Conservation (phyloP, 2,329 filamentous ascomycete genomes). For the Parascedosporium putredinis region DNA sequence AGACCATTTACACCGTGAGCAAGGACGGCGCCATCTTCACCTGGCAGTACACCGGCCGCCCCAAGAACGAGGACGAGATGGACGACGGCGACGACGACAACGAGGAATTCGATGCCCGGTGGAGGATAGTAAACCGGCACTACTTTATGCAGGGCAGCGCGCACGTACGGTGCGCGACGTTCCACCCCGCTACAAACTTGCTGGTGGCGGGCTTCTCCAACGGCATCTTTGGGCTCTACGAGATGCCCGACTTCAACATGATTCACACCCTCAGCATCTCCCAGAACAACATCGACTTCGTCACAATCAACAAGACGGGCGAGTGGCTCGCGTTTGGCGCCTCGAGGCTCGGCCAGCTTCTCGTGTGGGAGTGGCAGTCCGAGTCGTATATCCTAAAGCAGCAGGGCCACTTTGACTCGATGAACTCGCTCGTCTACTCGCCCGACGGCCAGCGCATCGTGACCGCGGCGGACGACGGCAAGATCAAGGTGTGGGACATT, state of each 20-base stretch:
- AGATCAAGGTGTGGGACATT: conserved; percentile 97
- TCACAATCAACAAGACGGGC: conserved; percentile 86
- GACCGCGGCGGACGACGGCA: conserved; percentile 90
- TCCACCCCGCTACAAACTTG: conserved; percentile 77
- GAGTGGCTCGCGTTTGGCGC: conserved; percentile 98
- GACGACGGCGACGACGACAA: conserved; percentile 51
- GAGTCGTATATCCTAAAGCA: conserved; percentile 98
- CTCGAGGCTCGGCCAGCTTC: conserved; percentile 85
- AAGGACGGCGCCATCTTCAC: conserved; percentile 94
- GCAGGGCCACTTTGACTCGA: conserved; percentile 91
- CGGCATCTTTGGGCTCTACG: conserved; percentile 86
- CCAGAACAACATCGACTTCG: conserved; percentile 90
- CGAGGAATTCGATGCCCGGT: conserved; percentile 50
- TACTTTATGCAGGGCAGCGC: conserved; percentile 91
- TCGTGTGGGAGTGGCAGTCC: conserved; percentile 99
- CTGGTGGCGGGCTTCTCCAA: conserved; percentile 95
- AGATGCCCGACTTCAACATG: conserved; percentile 89
- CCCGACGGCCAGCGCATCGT: conserved; percentile 89
- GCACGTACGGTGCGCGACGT: conserved; percentile 80
- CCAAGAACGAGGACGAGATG: conserved; percentile 37
- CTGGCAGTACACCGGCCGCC: conserved; percentile 71
- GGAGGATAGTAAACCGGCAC: conserved; percentile 83
- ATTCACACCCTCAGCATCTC: conserved; percentile 92
- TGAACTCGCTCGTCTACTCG: conserved; percentile 88
- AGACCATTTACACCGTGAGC: conserved; percentile 91